Conservation (phyloP, 257 asterid species). For the Salvia splendens region DNA sequence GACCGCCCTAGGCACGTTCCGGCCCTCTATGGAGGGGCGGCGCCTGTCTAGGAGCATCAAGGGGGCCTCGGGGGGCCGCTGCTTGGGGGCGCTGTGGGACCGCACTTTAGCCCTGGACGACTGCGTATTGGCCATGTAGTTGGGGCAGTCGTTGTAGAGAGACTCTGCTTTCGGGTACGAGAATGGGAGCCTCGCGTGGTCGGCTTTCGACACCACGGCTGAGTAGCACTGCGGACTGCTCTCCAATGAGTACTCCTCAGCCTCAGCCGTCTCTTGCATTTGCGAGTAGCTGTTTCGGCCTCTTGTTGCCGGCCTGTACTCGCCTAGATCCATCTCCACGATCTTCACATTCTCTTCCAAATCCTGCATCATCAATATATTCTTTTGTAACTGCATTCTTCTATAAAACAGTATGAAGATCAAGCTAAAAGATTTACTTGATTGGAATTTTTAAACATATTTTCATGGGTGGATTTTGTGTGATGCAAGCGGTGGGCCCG, state of each 20-base stretch:
- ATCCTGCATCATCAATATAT: conserved; percentile 43
- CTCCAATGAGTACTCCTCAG: conserved; percentile 30
- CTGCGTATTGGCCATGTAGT: conserved; percentile 89
- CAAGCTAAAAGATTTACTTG: conserved; percentile 39
- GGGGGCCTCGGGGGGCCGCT: conserved; percentile 63
- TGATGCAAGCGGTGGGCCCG: conserved; percentile 69
- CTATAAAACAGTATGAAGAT: too few relatives aligned
- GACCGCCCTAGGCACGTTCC: conserved; percentile 85
- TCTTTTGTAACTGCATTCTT: too few relatives aligned
- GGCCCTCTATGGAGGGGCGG: conserved; percentile 77
- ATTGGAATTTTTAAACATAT: conserved; percentile 41
- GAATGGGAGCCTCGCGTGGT: conserved; percentile 41
- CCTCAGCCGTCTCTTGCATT: conserved; percentile 39
- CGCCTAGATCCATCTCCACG: conserved; percentile 87
- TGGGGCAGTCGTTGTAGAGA: conserved; percentile 67
- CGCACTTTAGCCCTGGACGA: conserved; percentile 89
- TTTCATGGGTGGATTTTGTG: conserved; percentile 68
- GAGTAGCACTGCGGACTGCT: conserved; percentile 83
- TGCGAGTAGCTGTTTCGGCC: conserved; percentile 43
- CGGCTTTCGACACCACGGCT: conserved; percentile 58
- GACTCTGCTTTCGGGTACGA: conserved; percentile 65
- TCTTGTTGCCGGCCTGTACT: conserved; percentile 52
- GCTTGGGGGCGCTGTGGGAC: conserved; percentile 97
- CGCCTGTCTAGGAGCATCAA: conserved; percentile 49
- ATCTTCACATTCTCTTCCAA: conserved; percentile 86